Base-by-base conservation (phyloP, 2,329 filamentous ascomycete species). In the Myriosclerotinia duriaeana region DNA sequence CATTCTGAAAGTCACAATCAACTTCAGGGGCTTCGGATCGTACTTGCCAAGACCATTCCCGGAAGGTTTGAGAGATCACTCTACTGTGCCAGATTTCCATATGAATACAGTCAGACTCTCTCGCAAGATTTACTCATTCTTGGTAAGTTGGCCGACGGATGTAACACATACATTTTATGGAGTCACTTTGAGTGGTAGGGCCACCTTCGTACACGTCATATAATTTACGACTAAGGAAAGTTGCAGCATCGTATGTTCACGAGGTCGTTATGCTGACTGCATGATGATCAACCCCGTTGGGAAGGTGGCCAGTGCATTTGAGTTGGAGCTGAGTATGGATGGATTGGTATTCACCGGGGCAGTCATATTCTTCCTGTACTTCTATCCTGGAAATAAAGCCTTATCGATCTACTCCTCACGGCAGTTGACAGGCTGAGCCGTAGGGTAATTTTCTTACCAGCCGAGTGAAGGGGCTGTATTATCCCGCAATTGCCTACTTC, bases 381-480 rank as follows among this genome's bases (percentile, higher is more conserved):
- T 17, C 48, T 66, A 71, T 65, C 68, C 67, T 71, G 60, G 69
- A 62, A 65, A 50, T 56, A 55, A 68, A 64, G 44, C 58, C 60
- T 69, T 53, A 69, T 68, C 66, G 68, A 70, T 69, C 65, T 65
- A 67, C 48, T 50, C 60, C 17, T 64, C 53, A 63, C 67, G 69
- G 66, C 60, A 71, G 66, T 69, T 59, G 63, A 65, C 56, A 69
- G 67, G 68, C 69, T 71, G 69, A 68, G 53, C 44, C n/a, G n/a
- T 17, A 52, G 34, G 42, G 66, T 63, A 36, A 44, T 22, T 44
- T 48, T 42, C 60, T 52, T 44, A 46, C 38, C 64, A 59, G 59
- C 30, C 52, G 40, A 58, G 38, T 36, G 61, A 42, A 65, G 38
- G 34, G 55, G 22, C 9, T 20, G 38, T 53, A 40, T 22, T 20